Base-by-base conservation (phyloP, 169 alveolate species). In the Plasmodium falciparum region DNA sequence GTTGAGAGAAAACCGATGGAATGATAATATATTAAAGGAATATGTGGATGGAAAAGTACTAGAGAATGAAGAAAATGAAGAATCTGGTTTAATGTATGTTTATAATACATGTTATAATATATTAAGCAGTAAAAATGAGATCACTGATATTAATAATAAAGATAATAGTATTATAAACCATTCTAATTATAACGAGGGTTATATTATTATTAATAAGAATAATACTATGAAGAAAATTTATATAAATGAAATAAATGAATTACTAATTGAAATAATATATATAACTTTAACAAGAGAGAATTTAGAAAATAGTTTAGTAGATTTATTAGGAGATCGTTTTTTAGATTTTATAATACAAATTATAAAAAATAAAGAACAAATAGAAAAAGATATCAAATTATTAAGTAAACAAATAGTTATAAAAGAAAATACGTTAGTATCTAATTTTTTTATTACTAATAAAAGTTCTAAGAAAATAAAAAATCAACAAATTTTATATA, bases 361-460 rank as follows among this genome's bases (percentile, higher is more conserved):
- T 15, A 78, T 78, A 50, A 78, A 78, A 49, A 59, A 59, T 70
- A 78, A 78, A 59, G 89, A 78, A 65, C 54, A 52, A 11, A 78
- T 78, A 78, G 67, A 29, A 52, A 78, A 59, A 52, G 89, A 78
- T 39, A 20, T 78, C 12, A 78, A 78, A 45, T 45, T 78, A 61
- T 52, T 78, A 66, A 78, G 89, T 45, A 78, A 66, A 8, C 66
- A 78, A 26, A 70, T 78, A 26, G 89, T 65, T 59, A 71, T 78
- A 33, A 78, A 78, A 59, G 89, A 78, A 78, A 78, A 78, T 50
- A 47, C 54, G 26, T 47, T 78, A 15, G 89, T 26, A 26, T 33
- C 89, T 1, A 78, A 78, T 13, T 78, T 65, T 58, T 78, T 78
- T 71, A 78, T 78, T 66, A 78, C 78, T 26, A 71, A 52, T 78